Evolutionary conservation across 805 yeast genomes (phyloP).

Genomic region (Hemisphaericaspora nanyangensis): DNA sequence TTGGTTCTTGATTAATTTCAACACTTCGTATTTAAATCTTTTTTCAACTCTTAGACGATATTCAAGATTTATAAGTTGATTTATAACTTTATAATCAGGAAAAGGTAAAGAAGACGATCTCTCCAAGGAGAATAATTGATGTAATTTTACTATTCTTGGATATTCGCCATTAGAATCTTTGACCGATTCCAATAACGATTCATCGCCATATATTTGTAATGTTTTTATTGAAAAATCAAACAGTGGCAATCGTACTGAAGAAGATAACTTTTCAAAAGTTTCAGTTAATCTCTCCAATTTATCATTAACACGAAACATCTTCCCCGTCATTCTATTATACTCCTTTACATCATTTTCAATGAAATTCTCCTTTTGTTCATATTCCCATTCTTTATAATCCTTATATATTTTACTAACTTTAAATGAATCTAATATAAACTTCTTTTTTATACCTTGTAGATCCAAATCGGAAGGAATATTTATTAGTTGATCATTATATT

Average conservation of each 20-base stretch:
- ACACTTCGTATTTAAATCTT: slow-evolving; percentile 33
- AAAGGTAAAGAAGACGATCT: slow-evolving; percentile 19
- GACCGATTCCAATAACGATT: slow-evolving; percentile 14
- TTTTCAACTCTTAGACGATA: slow-evolving; percentile 26
- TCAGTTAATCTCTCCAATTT: slow-evolving; percentile 18
- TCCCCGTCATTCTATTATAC: slow-evolving; percentile 29
- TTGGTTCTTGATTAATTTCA: slow-evolving; percentile 28
- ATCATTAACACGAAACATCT: slow-evolving; percentile 24
- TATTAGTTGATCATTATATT: slow-evolving; percentile 5
- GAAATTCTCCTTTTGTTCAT: slow-evolving; percentile 14
- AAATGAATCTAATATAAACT: slow-evolving; percentile 32
- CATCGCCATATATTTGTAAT: slow-evolving; percentile 20
- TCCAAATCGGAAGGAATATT: background rate
- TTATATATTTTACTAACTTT: slow-evolving; percentile 27
- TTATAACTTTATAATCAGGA: slow-evolving; percentile 26
- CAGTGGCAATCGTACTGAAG: slow-evolving; percentile 22
- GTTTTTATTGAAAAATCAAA: slow-evolving; percentile 27
- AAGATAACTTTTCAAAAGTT: slow-evolving; percentile 21
- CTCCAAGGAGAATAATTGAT: slow-evolving; percentile 27
- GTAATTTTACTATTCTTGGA: slow-evolving; percentile 9
- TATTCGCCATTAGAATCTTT: slow-evolving; percentile 11
- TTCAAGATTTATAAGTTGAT: slow-evolving; percentile 30
- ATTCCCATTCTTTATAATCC: slow-evolving; percentile 27
- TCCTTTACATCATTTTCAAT: slow-evolving; percentile 18
- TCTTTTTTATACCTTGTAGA: slow-evolving; percentile 9